These are phyloP conservation scores for Adansonia digitata DNA, from an alignment of 345 rosid species.

Conservation along the genomic window DNA sequence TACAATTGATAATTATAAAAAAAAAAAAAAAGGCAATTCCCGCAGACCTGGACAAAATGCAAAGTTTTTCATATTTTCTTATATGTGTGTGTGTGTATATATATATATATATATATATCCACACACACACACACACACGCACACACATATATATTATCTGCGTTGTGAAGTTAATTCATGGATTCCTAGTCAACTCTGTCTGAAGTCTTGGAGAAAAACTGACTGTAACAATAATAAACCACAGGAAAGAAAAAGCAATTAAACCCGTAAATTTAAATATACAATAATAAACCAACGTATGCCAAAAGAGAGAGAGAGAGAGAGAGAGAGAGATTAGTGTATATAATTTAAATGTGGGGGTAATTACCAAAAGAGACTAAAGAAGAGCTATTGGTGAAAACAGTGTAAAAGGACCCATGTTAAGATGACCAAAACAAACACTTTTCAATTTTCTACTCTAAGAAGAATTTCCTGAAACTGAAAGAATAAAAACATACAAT, in stretches of 20 bases:
- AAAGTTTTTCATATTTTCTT: too few species aligned
- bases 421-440: not conserved
- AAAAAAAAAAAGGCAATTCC: not conserved
- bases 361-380: conserved; percentile 6
- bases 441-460: not conserved
- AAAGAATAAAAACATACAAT: not conserved
- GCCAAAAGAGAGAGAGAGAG: not conserved
- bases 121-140: too few species aligned
- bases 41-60: not conserved
- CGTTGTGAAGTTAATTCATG: not conserved
- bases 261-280: not conserved
- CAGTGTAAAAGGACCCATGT: conserved; percentile 17
- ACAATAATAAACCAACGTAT: not conserved
- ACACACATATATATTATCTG: too few species aligned
- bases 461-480: conserved; percentile 1
- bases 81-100: too few species aligned
- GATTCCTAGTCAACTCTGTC: not conserved
- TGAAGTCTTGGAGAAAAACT: not conserved
- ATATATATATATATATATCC: too few species aligned
- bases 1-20: not conserved
- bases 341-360: not conserved
- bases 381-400: conserved; percentile 5
- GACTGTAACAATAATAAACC: not conserved
- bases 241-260: not conserved
- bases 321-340: not conserved